Evolutionary conservation across 345 rosid species (phyloP).

Genomic region (Citrus australasica): DNA sequence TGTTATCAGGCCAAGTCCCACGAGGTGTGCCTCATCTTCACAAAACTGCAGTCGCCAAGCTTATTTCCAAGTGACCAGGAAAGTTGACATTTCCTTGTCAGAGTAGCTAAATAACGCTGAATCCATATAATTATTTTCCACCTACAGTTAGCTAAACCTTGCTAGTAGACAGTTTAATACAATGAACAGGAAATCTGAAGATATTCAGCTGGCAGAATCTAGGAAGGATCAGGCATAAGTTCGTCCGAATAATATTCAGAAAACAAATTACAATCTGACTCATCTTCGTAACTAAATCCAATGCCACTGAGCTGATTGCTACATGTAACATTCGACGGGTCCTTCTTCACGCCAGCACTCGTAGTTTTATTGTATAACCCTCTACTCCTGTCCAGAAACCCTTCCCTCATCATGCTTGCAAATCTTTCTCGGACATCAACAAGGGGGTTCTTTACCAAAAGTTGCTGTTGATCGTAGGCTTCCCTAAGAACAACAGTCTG

Average conservation of each 20-base stretch:
- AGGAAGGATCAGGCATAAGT: conserved; percentile 6
- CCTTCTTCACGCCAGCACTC: conserved; percentile 5
- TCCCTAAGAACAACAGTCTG: conserved; percentile 81
- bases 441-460: conserved; percentile 54
- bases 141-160: neutral
- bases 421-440: conserved; percentile 45
- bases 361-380: conserved; percentile 44
- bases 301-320: conserved; percentile 4
- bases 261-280: conserved; percentile 21
- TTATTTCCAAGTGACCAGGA: neutral
- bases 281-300: conserved; percentile 30
- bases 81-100: neutral
- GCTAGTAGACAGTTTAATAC: neutral
- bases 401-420: conserved; percentile 51
- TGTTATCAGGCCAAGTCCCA: neutral
- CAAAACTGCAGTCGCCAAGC: neutral
- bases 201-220: neutral
- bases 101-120: neutral
- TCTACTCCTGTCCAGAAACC: conserved; percentile 60
- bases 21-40: neutral
- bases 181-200: neutral
- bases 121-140: neutral
- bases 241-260: conserved; percentile 35
- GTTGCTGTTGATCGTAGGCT: conserved; percentile 53
- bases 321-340: neutral